Evolutionary conservation across 1,284 basidiomycete species (phyloP), one percentile per base, ranked within the genome.

Genomic region (Pyrrhoderma noxium): DNA sequence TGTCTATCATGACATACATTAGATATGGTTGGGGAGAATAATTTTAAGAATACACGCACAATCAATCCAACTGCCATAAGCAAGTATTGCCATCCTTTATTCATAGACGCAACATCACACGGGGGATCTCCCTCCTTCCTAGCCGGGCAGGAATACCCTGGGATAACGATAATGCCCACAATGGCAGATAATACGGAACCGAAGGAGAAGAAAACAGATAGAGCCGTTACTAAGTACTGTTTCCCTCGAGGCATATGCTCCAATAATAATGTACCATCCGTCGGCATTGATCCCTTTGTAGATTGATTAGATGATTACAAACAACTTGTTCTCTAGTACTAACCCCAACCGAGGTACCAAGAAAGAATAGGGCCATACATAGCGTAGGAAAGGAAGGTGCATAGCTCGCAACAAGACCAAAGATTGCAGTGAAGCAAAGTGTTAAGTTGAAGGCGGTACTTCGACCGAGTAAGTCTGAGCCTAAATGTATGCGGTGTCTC

Each of bases 161-260:
- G 93, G 31, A 97, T 77, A 45, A 93, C 75, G 25, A 85, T 53
- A 27, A 93, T 76, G 25, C 81, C 89, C 35, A 93, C 79, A 8
- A 90, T 64, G 0, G 93, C 90, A 1, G 90, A 75, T 5, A 95
- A 65, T 22, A 96, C 90, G 0, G 93, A 83, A 39, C 93, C 93
- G 43, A 95, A 70, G 2, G 91, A 93, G 72, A 96, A 96, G 73
- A 98, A 99, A 18, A 96, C 81, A 3, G 92, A 95, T n/a, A 98
- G 77, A 0, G 89, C 89, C 0, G 94, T 98, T 45, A 98, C 85
- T 34, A 97, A 81, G 64, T 94, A 94, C 62, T 94, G 85, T 60
- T 93, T 93, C 16, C 81, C 79, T 59, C 86, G 82, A 0, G 95
- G 95, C 70, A 97, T 85, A 61, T 96, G 93, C 65, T 99, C 95